Base-by-base conservation (phyloP, 2,329 filamentous ascomycete species). In the Neocatenulostroma microsporum region DNA sequence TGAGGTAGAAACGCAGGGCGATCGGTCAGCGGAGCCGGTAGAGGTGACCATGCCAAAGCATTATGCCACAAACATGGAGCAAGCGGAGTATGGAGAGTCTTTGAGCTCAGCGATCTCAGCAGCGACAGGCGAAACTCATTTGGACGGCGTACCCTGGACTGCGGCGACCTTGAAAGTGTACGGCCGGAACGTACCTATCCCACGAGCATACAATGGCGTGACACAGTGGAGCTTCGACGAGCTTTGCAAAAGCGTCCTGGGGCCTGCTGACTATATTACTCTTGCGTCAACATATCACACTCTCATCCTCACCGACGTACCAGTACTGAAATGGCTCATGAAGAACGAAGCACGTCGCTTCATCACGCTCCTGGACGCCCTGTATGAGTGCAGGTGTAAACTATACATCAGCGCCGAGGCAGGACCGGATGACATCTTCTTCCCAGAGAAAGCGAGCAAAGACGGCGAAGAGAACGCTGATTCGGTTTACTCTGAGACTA, bases 291-390 rank as follows among this genome's bases (percentile, higher is more conserved):
- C 74, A 12, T 89, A 80, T 57, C 82, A 88, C 58, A 88, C 84
- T 0, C 72, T 89, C 42, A 76, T 89, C 53, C 66, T 89, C 30
- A 80, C 82, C 47, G 63, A 77, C 14, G 69, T 89, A 2, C 84
- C 84, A 0, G 56, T 82, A 12, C 64, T 91, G 10, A 78, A 74
- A 0, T 58, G 80, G 2, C 61, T 76, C 1, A 78, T 80, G 57
- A 89, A 87, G 60, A 89, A 88, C 56, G 84, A 89, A 62, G 84
- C 84, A 1, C 70, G 84, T 4, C 73, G 84, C 9, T 78, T 91
- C 55, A 89, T 89, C 54, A 88, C 82, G 0, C 68, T 91, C 1
- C 71, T 89, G 1, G 84, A 91, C 53, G 84, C 84, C 0, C 67
- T 86, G 1, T 89, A 89, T 59, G 84, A 89, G 63, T 80, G 82